Conservation (phyloP, 257 asterid species). For the Gardenia jasminoides region DNA sequence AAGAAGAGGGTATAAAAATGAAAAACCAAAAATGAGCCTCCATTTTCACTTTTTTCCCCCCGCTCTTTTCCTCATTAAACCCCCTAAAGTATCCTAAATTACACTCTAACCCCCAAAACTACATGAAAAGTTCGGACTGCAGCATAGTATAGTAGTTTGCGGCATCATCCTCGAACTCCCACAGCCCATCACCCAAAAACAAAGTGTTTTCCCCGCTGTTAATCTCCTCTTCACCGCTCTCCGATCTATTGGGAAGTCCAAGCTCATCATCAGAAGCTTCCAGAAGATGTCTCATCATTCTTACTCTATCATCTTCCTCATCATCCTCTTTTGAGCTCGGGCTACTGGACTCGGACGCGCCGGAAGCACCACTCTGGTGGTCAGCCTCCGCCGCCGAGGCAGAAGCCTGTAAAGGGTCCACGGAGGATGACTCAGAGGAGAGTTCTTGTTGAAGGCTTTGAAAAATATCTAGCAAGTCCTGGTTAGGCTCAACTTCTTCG, state of each 20-base stretch:
- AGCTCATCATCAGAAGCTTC: conserved; percentile 94
- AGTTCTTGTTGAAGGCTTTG: conserved; percentile 64
- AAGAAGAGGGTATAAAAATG: conserved; percentile 43
- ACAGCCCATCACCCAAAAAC: conserved; percentile 45
- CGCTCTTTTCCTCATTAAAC: conserved; percentile 8
- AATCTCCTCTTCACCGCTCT: conserved; percentile 22
- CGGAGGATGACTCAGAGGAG: conserved; percentile 29
- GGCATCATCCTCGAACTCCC: conserved; percentile 80
- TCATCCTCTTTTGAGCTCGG: conserved; percentile 12
- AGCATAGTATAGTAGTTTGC: conserved; percentile 54
- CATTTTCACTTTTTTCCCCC: conserved; percentile 15
- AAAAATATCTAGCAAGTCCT: conserved; percentile 58
- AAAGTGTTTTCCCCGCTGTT: conserved; percentile 27
- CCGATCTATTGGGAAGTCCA: conserved; percentile 55
- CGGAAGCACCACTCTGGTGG: neutral
- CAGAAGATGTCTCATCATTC: conserved; percentile 74
- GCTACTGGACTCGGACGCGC: conserved; percentile 13
- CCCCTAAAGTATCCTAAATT: conserved; percentile 33
- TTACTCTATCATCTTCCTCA: conserved; percentile 35
- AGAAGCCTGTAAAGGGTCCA: conserved; percentile 21
- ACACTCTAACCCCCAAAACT: conserved; percentile 25
- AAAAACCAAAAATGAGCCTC: conserved; percentile 35
- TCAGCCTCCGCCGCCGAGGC: conserved; percentile 17
- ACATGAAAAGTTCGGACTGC: conserved; percentile 73
- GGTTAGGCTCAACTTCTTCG: conserved; percentile 48